Conservation (phyloP, 805 yeast genomes). For the Starmerella stellata region DNA sequence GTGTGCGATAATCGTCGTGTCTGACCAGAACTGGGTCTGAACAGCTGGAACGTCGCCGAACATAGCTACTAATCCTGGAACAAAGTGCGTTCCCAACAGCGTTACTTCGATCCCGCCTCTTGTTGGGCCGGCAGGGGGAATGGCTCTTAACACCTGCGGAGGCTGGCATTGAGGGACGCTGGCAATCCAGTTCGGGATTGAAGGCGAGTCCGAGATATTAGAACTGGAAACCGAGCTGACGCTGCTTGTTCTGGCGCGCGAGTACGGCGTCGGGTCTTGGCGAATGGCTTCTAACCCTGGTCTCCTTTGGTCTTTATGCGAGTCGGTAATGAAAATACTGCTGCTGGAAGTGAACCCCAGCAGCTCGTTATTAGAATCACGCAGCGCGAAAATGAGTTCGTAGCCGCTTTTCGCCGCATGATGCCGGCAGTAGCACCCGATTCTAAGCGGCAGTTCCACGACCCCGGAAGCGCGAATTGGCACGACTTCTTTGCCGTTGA, state of each 20-base stretch:
- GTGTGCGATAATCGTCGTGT: constrained; percentile 78
- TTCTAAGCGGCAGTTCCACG: constrained; percentile 43
- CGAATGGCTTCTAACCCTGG: not conserved
- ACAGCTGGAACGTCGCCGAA: constrained; percentile 43
- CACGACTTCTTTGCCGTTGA: constrained; percentile 77
- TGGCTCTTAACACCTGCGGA: constrained; percentile 50
- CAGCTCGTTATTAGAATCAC: constrained; percentile 40
- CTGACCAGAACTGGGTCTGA: constrained; percentile 92
- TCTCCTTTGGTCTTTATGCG: constrained; percentile 42
- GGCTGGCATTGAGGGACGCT: constrained; percentile 1
- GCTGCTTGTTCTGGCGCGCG: not conserved
- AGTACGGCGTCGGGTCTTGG: not conserved
- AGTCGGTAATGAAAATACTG: constrained; percentile 82
- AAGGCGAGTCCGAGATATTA: not conserved
- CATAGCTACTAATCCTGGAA: constrained; percentile 62
- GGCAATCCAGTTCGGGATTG: constrained; percentile 11
- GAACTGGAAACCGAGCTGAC: not conserved
- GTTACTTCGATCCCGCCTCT: constrained; percentile 96
- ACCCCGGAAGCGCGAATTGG: constrained; percentile 15
- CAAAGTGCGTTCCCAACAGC: constrained; percentile 68
- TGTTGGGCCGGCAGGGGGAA: constrained; percentile 89
- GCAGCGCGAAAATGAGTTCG: constrained; percentile 42
- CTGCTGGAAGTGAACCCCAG: constrained; percentile 56
- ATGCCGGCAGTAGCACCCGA: constrained; percentile 91
- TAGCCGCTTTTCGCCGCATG: constrained; percentile 82